phyloP scores from a whole-genome alignment of 2,329 filamentous ascomycete genomes.

The Colletotrichum aenigma region DNA sequence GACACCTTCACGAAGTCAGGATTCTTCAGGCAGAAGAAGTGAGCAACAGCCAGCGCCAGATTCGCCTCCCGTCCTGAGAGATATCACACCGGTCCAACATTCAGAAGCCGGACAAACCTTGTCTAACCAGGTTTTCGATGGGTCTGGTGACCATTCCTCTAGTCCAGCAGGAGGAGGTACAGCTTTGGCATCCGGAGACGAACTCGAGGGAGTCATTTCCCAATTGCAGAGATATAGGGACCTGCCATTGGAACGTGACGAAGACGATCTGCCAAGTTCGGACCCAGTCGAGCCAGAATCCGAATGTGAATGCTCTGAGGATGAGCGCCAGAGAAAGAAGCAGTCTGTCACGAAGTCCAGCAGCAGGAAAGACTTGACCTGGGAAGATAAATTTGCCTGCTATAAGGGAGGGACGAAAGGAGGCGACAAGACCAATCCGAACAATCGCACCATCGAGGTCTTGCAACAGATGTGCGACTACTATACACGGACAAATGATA shows the following conservation, averaged over 20 bases:
- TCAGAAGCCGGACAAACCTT: not conserved
- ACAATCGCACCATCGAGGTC: conserved; percentile 75
- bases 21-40: conserved; percentile 29
- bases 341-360: conserved; percentile 23
- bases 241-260: conserved; percentile 58
- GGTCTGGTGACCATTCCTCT: not conserved
- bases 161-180: not conserved
- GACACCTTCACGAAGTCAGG: conserved; percentile 41
- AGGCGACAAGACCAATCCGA: conserved; percentile 63
- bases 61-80: not conserved
- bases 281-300: conserved; percentile 22
- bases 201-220: conserved; percentile 67
- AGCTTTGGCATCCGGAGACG: conserved; percentile 44
- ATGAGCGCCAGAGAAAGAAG: conserved; percentile 29
- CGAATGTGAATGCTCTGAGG: conserved; percentile 24
- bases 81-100: not conserved
- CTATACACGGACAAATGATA: conserved; percentile 76
- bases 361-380: conserved; percentile 33
- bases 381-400: conserved; percentile 59
- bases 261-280: conserved; percentile 39
- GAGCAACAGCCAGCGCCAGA: not conserved
- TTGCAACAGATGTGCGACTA: conserved; percentile 80
- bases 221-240: conserved; percentile 65
- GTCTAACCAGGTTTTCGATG: not conserved
- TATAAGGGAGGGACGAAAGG: conserved; percentile 55